Evolutionary conservation across 2,329 filamentous ascomycete species (phyloP), one percentile per base, ranked within the genome.

Genomic region (Hymenoscyphus albidus): DNA sequence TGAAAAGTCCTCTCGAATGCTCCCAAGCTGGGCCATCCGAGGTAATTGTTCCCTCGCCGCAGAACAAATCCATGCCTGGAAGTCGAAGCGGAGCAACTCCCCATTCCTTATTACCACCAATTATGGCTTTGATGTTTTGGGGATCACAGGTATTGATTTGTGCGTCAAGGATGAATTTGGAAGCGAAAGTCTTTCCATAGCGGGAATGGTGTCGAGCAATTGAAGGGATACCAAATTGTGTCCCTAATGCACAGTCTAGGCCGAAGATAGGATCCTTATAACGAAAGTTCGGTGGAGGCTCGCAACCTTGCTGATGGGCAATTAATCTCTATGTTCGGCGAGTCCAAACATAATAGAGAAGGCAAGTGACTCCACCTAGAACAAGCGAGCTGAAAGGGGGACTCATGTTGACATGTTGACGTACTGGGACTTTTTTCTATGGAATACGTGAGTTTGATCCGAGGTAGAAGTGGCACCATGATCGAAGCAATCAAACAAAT

Each of bases 1-100:
- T 62, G 6, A 62, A 18, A 32, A 58, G 60, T 2, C 10, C 51
- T 27, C 35, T 62, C 5, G 60, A 62, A 22, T 62, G 31, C 22
- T 58, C 51, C 60, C 60, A 62, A 13, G 27, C 3, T 22, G 51
- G 10, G 5, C 51, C 51, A 62, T 62, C 60, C 16, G 60, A 18
- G 14, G 51, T 56, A 35, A 62, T 56, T 13, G 58, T 40, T 3
- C 60, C 60, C 9, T 42, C 18, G 9, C 60, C 60, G 16, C 32
- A 56, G 13, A 62, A 62, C 14, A 39, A 22, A 3, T 56, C 51
- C 48, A 62, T 56, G 16, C 31, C 51, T 22, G 60, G 60, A 44
- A 62, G 60, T 58, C 60, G 16, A 13, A 56, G 14, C 4, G 60
- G 35, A 16, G 55, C 48, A 35, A 57, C 32, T 2, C 51, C 60